Percentiles rank a stretch among this genome's conserved stretches.
phyloP scores from a whole-genome alignment of 2,329 filamentous ascomycete species.

The Phyllosticta citrichinensis region DNA sequence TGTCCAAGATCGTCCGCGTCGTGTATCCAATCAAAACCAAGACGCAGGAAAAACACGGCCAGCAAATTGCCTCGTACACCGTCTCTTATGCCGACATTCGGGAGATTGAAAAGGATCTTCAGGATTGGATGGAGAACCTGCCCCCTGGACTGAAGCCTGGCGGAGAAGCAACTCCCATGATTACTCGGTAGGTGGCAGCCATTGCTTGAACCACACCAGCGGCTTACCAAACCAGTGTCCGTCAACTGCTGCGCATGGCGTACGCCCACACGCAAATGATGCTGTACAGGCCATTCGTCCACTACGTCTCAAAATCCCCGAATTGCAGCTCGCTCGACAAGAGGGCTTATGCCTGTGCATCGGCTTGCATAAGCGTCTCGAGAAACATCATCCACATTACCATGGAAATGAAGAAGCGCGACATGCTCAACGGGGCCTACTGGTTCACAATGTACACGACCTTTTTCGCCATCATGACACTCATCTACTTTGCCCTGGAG shows the following conservation, averaged over 20 bases:
- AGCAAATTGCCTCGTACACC: constrained; percentile 43
- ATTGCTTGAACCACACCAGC: too few relatives aligned
- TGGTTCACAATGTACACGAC: constrained; percentile 83
- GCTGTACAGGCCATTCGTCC: constrained; percentile 71
- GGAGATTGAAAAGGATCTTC: constrained; percentile 54
- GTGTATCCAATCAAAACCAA: constrained; percentile 52
- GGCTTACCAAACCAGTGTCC: constrained; percentile 36
- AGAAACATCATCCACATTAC: constrained; percentile 73
- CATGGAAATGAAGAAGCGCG: constrained; percentile 64
- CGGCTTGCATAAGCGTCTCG: constrained; percentile 55
- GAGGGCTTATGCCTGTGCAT: constrained; percentile 65
- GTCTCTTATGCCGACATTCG: constrained; percentile 55
- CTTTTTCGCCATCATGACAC: constrained; percentile 69
- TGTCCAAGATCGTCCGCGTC: constrained; percentile 52
- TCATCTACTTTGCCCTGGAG: constrained; percentile 71
- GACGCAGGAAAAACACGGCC: constrained; percentile 13
- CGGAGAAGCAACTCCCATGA: constrained; percentile 61
- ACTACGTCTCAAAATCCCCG: constrained; percentile 60
- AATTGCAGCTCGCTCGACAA: constrained; percentile 53
- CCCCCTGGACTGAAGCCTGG: constrained; percentile 72
- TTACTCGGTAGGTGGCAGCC: constrained; percentile 56
- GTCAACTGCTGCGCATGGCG: constrained; percentile 67
- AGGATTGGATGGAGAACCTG: constrained; percentile 55
- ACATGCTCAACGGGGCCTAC: constrained; percentile 68
- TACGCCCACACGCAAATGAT: constrained; percentile 78